These are phyloP conservation scores for Vicia faba DNA, from an alignment of 306 rosid genomes.

Conservation along the genomic window DNA sequence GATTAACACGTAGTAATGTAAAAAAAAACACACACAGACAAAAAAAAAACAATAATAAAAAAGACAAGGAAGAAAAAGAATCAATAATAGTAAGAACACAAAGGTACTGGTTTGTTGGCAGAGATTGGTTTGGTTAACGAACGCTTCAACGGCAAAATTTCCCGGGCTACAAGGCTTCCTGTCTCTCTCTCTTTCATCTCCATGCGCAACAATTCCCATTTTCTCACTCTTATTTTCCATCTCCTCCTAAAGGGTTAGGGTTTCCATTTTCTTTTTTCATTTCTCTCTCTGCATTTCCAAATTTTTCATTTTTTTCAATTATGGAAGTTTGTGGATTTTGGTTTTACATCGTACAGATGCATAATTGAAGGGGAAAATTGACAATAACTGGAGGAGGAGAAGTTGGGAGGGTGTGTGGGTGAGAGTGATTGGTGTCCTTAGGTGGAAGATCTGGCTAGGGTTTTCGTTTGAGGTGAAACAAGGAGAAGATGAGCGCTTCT, in stretches of 20 bases:
- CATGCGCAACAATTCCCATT: slow-evolving; percentile 36
- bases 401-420: slow-evolving; percentile 29
- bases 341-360: slow-evolving; percentile 46
- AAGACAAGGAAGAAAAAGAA: background rate
- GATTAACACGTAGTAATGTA: slow-evolving; percentile 17
- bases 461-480: slow-evolving; percentile 40
- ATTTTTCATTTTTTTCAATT: background rate
- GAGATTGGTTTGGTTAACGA: slow-evolving; percentile 69
- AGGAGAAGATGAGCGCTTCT: slow-evolving; percentile 82
- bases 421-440: slow-evolving; percentile 56
- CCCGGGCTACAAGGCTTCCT: slow-evolving; percentile 56
- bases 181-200: slow-evolving; percentile 48
- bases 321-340: slow-evolving; percentile 37
- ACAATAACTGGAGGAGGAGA: slow-evolving; percentile 43
- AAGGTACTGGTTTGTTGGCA: slow-evolving; percentile 51
- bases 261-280: slow-evolving; percentile 23
- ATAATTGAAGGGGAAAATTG: slow-evolving; percentile 46
- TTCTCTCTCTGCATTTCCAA: background rate
- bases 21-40: background rate
- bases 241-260: slow-evolving; percentile 56
- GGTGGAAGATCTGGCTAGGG: slow-evolving; percentile 94
- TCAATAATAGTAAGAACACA: slow-evolving; percentile 10
- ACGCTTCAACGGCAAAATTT: slow-evolving; percentile 95
- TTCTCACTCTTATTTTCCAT: slow-evolving; percentile 38
- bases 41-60: background rate